Percentiles rank a stretch among this genome's conserved stretches.
phyloP scores from a whole-genome alignment of 164 flowering plant genomes.

The Berberis vulgaris region DNA sequence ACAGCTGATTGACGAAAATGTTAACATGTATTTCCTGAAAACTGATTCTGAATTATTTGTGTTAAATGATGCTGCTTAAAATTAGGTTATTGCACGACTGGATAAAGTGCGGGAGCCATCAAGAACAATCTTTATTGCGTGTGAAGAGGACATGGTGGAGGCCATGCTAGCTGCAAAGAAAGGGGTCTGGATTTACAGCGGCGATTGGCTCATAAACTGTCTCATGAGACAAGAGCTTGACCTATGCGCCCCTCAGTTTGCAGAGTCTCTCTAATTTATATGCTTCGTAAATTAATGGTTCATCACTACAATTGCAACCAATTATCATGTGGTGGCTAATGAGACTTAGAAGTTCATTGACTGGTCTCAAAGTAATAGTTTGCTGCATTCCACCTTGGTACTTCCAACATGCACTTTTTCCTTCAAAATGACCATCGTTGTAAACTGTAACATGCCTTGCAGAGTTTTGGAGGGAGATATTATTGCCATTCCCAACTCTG shows the following conservation, averaged over 20 bases:
- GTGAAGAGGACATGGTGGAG: slow-evolving; percentile 76
- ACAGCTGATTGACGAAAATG: no score
- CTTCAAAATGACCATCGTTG: no score
- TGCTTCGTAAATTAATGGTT: no score
- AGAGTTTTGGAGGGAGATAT: no score
- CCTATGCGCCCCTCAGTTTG: slow-evolving; percentile 65
- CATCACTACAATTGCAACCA: no score
- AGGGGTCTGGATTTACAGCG: slow-evolving; percentile 59
- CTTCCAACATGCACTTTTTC: background rate
- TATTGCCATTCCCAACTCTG: no score
- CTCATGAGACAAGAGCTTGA: slow-evolving; percentile 84
- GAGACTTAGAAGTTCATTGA: no score
- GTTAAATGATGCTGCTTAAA: no score
- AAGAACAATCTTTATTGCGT: slow-evolving; percentile 53
- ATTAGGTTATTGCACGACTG: slow-evolving; percentile 33
- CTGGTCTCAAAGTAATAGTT: background rate
- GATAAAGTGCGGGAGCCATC: slow-evolving; percentile 32
- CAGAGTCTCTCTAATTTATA: slow-evolving; percentile 47
- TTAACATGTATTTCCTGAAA: no score
- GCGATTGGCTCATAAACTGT: slow-evolving; percentile 82
- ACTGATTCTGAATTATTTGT: no score
- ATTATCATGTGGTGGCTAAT: no score
- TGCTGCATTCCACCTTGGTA: background rate
- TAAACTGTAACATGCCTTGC: no score
- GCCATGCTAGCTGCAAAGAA: slow-evolving; percentile 54